A percentile compares a stretch with the other conserved stretches of the same genome.
Evolutionary conservation across 2,329 filamentous ascomycete genomes (phyloP).

Genomic region (Aurifilum marmelostoma): DNA sequence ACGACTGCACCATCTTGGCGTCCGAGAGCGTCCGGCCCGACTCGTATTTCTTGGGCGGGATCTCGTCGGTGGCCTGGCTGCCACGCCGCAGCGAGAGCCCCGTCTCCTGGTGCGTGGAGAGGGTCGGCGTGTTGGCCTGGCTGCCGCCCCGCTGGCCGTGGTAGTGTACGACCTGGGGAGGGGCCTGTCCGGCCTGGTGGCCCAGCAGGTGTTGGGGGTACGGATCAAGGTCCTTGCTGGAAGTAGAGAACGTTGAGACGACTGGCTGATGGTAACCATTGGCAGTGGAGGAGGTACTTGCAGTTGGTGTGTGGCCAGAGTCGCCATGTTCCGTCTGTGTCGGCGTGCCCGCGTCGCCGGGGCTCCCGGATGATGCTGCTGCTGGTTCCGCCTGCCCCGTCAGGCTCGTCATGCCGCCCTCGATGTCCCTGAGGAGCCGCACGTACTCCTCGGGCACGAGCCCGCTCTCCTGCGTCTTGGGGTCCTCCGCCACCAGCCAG

Average conservation of each 20-base stretch:
- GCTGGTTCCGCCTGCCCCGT: slow-evolving; percentile 62
- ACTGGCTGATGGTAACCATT: slow-evolving; percentile 72
- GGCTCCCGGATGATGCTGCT: slow-evolving; percentile 44
- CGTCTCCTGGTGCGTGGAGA: slow-evolving; percentile 54
- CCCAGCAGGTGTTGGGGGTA: slow-evolving; percentile 69
- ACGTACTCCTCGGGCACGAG: slow-evolving; percentile 97
- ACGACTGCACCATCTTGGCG: slow-evolving; percentile 40
- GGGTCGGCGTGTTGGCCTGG: slow-evolving; percentile 66
- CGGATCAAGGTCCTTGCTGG: slow-evolving; percentile 69
- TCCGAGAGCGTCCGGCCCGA: slow-evolving; percentile 46
- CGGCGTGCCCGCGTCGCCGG: slow-evolving; percentile 62
- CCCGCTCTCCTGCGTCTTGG: slow-evolving; percentile 90
- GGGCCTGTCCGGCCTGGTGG: slow-evolving; percentile 63
- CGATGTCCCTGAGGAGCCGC: slow-evolving; percentile 86
- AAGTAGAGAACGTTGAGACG: slow-evolving; percentile 71
- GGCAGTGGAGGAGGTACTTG: slow-evolving; percentile 44
- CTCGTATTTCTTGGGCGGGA: slow-evolving; percentile 42
- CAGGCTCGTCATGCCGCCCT: slow-evolving; percentile 80
- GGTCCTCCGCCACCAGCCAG: slow-evolving; percentile 96
- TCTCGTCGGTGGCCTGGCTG: slow-evolving; percentile 48
- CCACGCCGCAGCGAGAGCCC: slow-evolving; percentile 48
- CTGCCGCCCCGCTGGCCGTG: slow-evolving; percentile 70
- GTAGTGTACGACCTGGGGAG: slow-evolving; percentile 69
- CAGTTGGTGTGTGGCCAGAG: slow-evolving; percentile 52
- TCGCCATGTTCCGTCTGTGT: slow-evolving; percentile 61